Evolutionary conservation across 805 yeast genomes (phyloP).

Genomic region (Saccharomycopsis sp.): DNA sequence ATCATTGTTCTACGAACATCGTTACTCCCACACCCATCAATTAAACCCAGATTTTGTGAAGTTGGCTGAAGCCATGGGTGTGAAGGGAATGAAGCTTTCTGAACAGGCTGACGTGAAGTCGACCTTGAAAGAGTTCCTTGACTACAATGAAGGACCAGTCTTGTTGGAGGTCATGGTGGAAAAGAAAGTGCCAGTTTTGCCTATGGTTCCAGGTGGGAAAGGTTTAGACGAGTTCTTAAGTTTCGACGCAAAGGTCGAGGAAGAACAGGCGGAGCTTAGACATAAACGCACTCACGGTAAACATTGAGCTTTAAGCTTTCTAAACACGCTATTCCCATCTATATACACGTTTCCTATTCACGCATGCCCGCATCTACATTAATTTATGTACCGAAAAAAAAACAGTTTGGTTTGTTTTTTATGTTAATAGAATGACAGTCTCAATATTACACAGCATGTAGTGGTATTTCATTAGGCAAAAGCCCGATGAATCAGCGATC

Average conservation of each 20-base stretch:
- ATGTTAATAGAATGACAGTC: too few species aligned
- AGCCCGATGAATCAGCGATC: too few species aligned
- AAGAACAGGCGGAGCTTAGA: conserved; percentile 61
- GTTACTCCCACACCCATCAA: conserved; percentile 98
- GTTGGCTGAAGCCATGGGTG: conserved; percentile 90
- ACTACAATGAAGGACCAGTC: conserved; percentile 70
- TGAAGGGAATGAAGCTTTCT: conserved; percentile 70
- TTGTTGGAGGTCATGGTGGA: conserved; percentile 87
- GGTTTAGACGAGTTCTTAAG: conserved; percentile 88
- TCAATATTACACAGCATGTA: too few species aligned
- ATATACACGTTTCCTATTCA: not conserved
- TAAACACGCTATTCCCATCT: not conserved
- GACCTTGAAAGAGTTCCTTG: conserved; percentile 63
- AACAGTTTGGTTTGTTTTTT: not conserved
- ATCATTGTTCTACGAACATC: conserved; percentile 90
- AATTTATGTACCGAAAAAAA: not conserved
- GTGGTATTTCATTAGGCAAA: too few species aligned
- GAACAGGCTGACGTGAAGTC: conserved; percentile 59
- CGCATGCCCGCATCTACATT: not conserved
- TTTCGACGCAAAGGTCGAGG: conserved; percentile 78
- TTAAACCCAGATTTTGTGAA: conserved; percentile 88
- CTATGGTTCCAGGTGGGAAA: conserved; percentile 97
- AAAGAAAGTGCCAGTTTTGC: conserved; percentile 64
- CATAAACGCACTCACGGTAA: conserved; percentile 65
- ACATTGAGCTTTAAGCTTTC: conserved; percentile 32